Conservation (phyloP, 73 alveolate species). For the Paramecium pentaurelia region DNA sequence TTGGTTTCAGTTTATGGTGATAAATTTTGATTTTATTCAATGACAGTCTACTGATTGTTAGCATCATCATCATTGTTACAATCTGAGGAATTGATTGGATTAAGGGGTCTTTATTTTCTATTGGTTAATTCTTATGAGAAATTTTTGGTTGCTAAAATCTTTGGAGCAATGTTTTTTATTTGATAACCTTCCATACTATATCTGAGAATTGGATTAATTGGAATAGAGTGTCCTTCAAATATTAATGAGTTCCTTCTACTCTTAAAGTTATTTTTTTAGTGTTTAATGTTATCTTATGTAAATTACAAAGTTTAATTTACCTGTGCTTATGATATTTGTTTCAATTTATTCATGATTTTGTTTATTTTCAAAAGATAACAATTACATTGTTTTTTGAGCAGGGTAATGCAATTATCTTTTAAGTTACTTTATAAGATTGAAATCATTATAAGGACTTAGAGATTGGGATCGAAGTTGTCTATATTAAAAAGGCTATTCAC, state of each 20-base stretch:
- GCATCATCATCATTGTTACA: background rate
- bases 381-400: background rate
- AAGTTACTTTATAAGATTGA: background rate
- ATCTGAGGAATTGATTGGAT: background rate
- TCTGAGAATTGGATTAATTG: background rate
- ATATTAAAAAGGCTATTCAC: background rate
- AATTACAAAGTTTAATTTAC: background rate
- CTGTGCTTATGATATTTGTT: background rate
- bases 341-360: background rate
- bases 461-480: background rate
- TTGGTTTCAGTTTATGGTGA: background rate
- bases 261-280: background rate
- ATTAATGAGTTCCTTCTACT: background rate
- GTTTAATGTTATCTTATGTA: background rate
- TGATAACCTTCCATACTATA: background rate
- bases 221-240: background rate
- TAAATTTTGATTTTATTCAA: background rate
- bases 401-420: background rate
- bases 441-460: background rate
- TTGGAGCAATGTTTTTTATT: background rate
- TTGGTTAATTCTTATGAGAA: background rate
- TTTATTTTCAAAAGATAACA: background rate
- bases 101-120: background rate
- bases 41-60: background rate
- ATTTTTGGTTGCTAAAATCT: background rate